These are phyloP conservation scores for Lecanicillium sp. DNA, from an alignment of 2,329 filamentous ascomycete species.

Conservation along the genomic window DNA sequence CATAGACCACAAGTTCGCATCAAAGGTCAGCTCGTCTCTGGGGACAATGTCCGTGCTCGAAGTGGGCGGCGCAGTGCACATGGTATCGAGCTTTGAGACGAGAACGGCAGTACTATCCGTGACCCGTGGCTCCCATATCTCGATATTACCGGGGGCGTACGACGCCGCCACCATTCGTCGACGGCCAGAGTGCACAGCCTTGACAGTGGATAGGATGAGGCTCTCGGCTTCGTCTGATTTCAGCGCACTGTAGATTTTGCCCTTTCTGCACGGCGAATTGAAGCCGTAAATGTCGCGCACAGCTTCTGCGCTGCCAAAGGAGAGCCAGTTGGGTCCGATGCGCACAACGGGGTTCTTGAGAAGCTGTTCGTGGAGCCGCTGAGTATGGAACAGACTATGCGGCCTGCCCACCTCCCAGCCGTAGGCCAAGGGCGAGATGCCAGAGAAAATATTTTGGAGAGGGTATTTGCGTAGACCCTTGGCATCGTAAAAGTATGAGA, in stretches of 20 bases:
- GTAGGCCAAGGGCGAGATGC: slow-evolving; percentile 20
- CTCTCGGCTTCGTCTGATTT: not conserved
- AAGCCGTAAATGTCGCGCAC: slow-evolving; percentile 43
- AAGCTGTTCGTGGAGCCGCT: slow-evolving; percentile 33
- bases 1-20: not conserved
- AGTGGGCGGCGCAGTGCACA: not conserved
- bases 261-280: slow-evolving; percentile 1
- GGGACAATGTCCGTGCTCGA: not conserved
- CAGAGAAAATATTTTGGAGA: slow-evolving; percentile 19
- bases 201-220: not conserved
- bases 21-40: not conserved
- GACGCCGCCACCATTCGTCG: not conserved
- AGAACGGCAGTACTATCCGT: not conserved
- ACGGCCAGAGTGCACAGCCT: not conserved
- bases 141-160: not conserved
- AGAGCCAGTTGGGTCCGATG: slow-evolving; percentile 38
- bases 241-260: not conserved
- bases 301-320: slow-evolving; percentile 34
- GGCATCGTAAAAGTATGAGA: slow-evolving; percentile 27
- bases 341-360: slow-evolving; percentile 22
- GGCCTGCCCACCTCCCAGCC: slow-evolving; percentile 20
- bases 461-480: slow-evolving; percentile 24
- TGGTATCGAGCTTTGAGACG: not conserved
- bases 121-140: not conserved
- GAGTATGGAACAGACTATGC: slow-evolving; percentile 39